Conservation (phyloP, 1,139 yeast species). For the Yamadazyma spencermartinsiae region DNA sequence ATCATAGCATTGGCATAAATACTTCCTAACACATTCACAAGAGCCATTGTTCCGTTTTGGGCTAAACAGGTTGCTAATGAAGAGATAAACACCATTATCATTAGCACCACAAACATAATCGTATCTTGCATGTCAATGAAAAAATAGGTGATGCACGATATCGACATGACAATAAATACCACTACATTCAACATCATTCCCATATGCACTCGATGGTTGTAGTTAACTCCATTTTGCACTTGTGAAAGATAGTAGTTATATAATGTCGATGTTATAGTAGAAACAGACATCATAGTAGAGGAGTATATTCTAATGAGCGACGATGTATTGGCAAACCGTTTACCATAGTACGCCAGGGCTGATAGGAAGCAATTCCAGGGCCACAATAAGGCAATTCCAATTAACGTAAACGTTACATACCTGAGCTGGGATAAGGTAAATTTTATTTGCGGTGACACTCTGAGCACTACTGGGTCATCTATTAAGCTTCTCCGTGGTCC, state of each 20-base stretch:
- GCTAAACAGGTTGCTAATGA: constrained; percentile 70
- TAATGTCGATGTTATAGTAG: constrained; percentile 68
- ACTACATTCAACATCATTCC: constrained; percentile 61
- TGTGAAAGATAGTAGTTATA: constrained; percentile 68
- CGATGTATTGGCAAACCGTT: constrained; percentile 57
- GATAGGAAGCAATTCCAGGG: constrained; percentile 95
- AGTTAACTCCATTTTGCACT: constrained; percentile 64
- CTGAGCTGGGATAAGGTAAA: constrained; percentile 39
- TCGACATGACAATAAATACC: constrained; percentile 54
- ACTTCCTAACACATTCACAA: constrained; percentile 77
- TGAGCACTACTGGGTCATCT: constrained; percentile 31
- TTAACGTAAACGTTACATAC: constrained; percentile 62
- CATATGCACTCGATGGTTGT: constrained; percentile 53
- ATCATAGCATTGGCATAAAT: constrained; percentile 83
- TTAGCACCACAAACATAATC: constrained; percentile 47
- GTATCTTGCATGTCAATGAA: constrained; percentile 41
- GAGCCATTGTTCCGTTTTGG: constrained; percentile 90
- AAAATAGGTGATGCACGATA: constrained; percentile 47
- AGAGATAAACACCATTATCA: constrained; percentile 58
- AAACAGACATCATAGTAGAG: constrained; percentile 86
- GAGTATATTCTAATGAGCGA: constrained; percentile 62
- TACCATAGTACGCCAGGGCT: constrained; percentile 79
- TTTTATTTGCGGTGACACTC: constrained; percentile 15
- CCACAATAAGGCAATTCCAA: constrained; percentile 84
- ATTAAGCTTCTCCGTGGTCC: constrained; percentile 2